Conservation (phyloP, 768 basidiomycete genomes). For the Auriscalpium orientale region DNA sequence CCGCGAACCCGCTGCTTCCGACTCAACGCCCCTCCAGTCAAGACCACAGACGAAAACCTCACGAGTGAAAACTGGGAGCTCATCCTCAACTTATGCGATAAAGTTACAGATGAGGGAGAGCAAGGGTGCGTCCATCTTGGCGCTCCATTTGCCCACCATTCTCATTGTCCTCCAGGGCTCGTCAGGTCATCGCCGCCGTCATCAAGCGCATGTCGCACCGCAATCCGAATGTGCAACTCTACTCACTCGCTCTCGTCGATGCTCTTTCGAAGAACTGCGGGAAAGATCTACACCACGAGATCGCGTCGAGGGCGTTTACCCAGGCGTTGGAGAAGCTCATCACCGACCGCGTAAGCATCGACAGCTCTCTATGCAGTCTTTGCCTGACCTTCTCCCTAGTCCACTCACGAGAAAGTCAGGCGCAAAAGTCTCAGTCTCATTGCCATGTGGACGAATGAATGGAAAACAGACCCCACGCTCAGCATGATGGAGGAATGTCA, state of each 20-base stretch:
- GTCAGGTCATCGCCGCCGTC: constrained; percentile 74
- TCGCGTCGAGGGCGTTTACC: constrained; percentile 87
- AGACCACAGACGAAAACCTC: constrained; percentile 96
- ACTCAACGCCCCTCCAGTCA: constrained; percentile 39
- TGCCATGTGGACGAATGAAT: constrained; percentile 79
- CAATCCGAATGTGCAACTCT: constrained; percentile 94
- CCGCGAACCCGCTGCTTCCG: neutral
- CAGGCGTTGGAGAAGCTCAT: constrained; percentile 81
- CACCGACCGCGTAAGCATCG: constrained; percentile 63
- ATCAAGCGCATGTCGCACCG: constrained; percentile 90
- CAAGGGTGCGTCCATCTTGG: constrained; percentile 52
- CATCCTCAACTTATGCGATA: constrained; percentile 91
- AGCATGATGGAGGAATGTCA: constrained; percentile 91
- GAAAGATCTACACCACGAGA: constrained; percentile 71
- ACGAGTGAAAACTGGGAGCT: constrained; percentile 95
- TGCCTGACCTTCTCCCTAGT: constrained; percentile 38
- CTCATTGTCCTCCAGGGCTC: constrained; percentile 54
- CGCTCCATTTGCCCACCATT: neutral
- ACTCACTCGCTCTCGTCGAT: constrained; percentile 81
- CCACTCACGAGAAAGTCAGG: constrained; percentile 87
- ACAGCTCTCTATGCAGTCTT: constrained; percentile 2
- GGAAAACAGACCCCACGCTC: constrained; percentile 69
- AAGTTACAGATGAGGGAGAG: constrained; percentile 85
- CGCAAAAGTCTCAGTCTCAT: constrained; percentile 64
- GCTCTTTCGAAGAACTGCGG: constrained; percentile 89